Evolutionary conservation across 1,284 basidiomycete genomes (phyloP), one percentile per base, ranked within the genome.

Genomic region (Sporisorium sorghi): DNA sequence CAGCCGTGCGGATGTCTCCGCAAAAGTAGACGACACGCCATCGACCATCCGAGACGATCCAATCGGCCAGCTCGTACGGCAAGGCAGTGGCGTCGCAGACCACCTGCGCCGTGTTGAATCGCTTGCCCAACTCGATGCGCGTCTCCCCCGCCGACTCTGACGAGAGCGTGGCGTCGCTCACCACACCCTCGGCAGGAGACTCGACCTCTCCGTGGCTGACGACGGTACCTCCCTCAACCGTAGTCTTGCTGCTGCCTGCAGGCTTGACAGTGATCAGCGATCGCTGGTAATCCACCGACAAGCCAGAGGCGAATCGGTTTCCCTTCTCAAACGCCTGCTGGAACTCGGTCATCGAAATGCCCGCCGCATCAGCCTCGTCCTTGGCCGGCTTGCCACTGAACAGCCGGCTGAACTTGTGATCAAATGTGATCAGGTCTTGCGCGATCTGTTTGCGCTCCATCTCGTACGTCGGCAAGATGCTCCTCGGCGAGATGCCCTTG

Each of bases 341-440:
- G 80, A 92, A 90, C 59, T 90, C 87, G 51, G 89, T 88, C 77
- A 90, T 90, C 1, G 89, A 87, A 19, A 92, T 88, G 24, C 91
- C 91, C 44, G 89, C 88, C 39, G 87, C 81, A 76, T 88, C 86
- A 0, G 87, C 86, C 37, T 87, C 86, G 11, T 88, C 89, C 26
- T 62, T 69, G 32, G 87, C 86, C 9, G 91, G 90, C 84, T 92
- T 92, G 47, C 89, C 90, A 17, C 91, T 92, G 84, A 93, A 93
- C 23, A 93, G 85, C 12, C 88, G 87, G 1, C 91, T 88, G 80
- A 90, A 92, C 74, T 90, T 86, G 82, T 89, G 90, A 84, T 94
- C 93, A 75, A 93, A 93, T 61, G 88, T 83, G 76, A 94, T 93
- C 57, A 94, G 87, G 73, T 93, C 91, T 83, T 91, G 58, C 15